A percentile compares a stretch with the other conserved stretches of the same genome.
phyloP scores from a whole-genome alignment of 176 grass and related monocot genomes.

The Oryza glumipatula region DNA sequence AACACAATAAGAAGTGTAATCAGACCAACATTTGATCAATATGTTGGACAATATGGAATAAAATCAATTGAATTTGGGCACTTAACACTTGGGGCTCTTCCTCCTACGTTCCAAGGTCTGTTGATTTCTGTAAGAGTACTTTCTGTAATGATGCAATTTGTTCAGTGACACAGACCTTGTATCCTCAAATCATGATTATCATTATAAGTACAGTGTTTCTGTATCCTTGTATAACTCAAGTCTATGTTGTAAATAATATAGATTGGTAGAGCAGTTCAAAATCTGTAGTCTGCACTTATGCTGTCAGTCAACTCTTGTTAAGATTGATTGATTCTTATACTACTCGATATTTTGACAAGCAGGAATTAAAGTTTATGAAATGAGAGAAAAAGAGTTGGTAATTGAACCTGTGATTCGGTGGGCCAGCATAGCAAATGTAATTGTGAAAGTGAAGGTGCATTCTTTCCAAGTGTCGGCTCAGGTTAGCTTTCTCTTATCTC shows the following conservation, averaged over 20 bases:
- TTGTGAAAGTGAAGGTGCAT: constrained; percentile 58
- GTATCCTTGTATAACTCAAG: background rate
- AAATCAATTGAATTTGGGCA: constrained; percentile 81
- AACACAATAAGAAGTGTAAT: constrained; percentile 63
- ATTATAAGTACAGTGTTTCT: background rate
- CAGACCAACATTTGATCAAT: constrained; percentile 82
- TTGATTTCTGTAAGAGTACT: constrained; percentile 26
- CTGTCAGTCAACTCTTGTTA: background rate
- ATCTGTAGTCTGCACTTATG: background rate
- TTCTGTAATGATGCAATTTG: constrained; percentile 21
- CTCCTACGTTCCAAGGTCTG: constrained; percentile 81
- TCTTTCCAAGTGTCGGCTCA: constrained; percentile 60
- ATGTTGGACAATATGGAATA: constrained; percentile 80
- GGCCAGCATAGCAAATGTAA: constrained; percentile 75
- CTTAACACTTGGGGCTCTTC: constrained; percentile 77
- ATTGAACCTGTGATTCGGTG: constrained; percentile 90
- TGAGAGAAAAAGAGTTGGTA: constrained; percentile 86
- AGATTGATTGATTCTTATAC: background rate
- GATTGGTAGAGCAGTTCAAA: background rate
- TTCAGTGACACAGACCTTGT: background rate
- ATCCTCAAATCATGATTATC: background rate
- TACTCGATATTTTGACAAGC: constrained; percentile 28
- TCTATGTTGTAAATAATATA: background rate
- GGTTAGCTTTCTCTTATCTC: constrained; percentile 47
- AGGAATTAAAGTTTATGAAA: constrained; percentile 91